Evolutionary conservation across 2,329 filamentous ascomycete species (phyloP), one percentile per base, ranked within the genome.

Genomic region (Colletotrichum spinosum): DNA sequence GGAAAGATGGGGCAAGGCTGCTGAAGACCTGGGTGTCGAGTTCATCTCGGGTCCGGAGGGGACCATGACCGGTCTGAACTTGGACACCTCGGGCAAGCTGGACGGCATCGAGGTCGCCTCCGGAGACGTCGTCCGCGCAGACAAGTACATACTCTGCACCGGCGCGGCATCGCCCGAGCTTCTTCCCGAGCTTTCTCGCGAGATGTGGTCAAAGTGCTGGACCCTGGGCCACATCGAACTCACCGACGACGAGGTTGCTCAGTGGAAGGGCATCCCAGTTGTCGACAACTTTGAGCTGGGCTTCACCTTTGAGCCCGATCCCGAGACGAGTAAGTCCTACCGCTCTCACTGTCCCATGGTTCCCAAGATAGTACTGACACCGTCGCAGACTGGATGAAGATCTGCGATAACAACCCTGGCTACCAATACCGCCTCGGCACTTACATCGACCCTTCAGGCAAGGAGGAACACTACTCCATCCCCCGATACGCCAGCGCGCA

Each of bases 241-340:
- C 8, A 56, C 38, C 2, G 58, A 53, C 5, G 58, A 56, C 3
- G 62, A 65, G 46, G 42, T 62, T 8, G 37, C 41, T 4, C 52
- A 56, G 52, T 65, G 62, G 62, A 50, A 49, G 17, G 62, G 58
- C 7, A 48, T 65, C 25, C 62, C 62, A 5, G 58, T 65, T 2
- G 33, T 65, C 9, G 64, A 69, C 42, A 62, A 68, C 17, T 67
- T 68, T 49, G 68, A 69, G 41, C 17, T 69, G 48, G 68, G 67
- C 1, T 69, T 69, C 61, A 67, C 64, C 13, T 69, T 69, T 39
- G 68, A 69, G 17, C 68, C 68, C 2, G 68, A 69, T 12, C 42
- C 49, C 8, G 60, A 67, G 12, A 68, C 56, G 10, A 68, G 65
- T 57, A 41, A 53, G 50, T 44, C 2, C 8, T 25, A 1, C 9